Evolutionary conservation across 495 filamentous ascomycete species (phyloP).

Genomic region (Sabuloglossum arenarium): DNA sequence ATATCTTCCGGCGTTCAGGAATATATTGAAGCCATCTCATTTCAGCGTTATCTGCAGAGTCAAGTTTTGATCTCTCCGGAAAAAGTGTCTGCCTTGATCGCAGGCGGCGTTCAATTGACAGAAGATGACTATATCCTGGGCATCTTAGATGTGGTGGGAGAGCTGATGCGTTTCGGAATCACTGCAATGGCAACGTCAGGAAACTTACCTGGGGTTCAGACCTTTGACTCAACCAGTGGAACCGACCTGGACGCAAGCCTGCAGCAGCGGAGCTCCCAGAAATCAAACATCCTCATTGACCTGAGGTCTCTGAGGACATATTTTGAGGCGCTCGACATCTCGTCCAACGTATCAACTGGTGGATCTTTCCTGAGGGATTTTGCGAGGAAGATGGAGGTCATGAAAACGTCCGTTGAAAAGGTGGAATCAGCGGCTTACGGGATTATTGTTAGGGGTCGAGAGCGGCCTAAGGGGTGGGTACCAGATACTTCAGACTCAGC

Average conservation of each 20-base stretch:
- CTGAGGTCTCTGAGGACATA: slow-evolving; percentile 47
- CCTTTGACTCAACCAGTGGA: neutral
- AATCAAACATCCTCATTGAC: slow-evolving; percentile 45
- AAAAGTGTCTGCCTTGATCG: slow-evolving; percentile 31
- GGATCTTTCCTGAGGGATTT: slow-evolving; percentile 35
- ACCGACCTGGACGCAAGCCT: slow-evolving; percentile 11
- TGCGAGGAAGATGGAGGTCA: slow-evolving; percentile 66
- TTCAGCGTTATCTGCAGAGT: slow-evolving; percentile 66
- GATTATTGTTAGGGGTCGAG: slow-evolving; percentile 62
- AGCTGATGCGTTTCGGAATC: slow-evolving; percentile 91
- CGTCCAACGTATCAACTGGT: slow-evolving; percentile 15
- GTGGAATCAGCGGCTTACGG: slow-evolving; percentile 82
- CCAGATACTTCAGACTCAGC: slow-evolving; percentile 32
- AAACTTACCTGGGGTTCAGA: slow-evolving; percentile 23
- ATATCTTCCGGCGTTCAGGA: slow-evolving; percentile 71
- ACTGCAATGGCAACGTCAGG: slow-evolving; percentile 50
- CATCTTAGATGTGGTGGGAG: slow-evolving; percentile 78
- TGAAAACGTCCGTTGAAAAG: slow-evolving; percentile 77
- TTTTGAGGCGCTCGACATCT: slow-evolving; percentile 47
- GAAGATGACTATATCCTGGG: slow-evolving; percentile 79
- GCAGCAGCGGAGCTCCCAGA: slow-evolving; percentile 10
- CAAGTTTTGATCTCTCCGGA: slow-evolving; percentile 50
- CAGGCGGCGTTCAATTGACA: slow-evolving; percentile 36
- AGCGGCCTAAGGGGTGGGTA: slow-evolving; percentile 81
- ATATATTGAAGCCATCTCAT: slow-evolving; percentile 69